Evolutionary conservation across 2,329 filamentous ascomycete species (phyloP).

Genomic region (Elsinoe batatas): DNA sequence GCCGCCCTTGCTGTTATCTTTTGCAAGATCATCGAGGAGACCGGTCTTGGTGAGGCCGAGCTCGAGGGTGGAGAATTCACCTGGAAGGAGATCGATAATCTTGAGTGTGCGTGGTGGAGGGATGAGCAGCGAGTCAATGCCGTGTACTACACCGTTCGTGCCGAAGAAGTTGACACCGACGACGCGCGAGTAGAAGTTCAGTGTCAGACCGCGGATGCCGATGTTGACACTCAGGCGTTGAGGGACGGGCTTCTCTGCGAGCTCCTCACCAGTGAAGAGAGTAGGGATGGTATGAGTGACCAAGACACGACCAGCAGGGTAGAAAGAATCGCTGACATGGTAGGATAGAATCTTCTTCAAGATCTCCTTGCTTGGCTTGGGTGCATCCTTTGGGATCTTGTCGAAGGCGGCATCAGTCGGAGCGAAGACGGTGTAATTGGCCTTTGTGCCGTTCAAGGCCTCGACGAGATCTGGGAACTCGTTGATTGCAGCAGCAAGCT

Average conservation of each 20-base stretch:
- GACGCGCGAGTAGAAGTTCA: constrained; percentile 71
- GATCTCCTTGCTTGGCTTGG: constrained; percentile 59
- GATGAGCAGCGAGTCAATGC: constrained; percentile 62
- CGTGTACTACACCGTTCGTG: constrained; percentile 74
- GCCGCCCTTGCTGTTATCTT: constrained; percentile 49
- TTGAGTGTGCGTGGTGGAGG: constrained; percentile 59
- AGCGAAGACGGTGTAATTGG: constrained; percentile 73
- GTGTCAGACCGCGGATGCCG: constrained; percentile 50
- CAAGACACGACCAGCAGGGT: constrained; percentile 57
- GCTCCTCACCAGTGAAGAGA: constrained; percentile 45
- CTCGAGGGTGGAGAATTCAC: constrained; percentile 67
- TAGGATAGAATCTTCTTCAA: constrained; percentile 63
- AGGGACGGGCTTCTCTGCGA: constrained; percentile 49
- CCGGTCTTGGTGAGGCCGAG: constrained; percentile 67
- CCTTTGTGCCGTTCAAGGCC: constrained; percentile 61
- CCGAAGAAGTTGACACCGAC: constrained; percentile 60
- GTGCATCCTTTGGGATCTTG: constrained; percentile 45
- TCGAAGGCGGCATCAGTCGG: constrained; percentile 70
- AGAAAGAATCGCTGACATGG: constrained; percentile 60
- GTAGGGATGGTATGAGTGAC: constrained; percentile 66
- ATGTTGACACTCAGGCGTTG: constrained; percentile 66
- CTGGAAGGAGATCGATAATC: constrained; percentile 56
- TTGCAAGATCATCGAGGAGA: constrained; percentile 50
- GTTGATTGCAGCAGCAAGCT: constrained; percentile 65
- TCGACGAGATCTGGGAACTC: constrained; percentile 62